Percentiles rank a stretch among this genome's conserved stretches.
These are phyloP conservation scores for Angophora floribunda DNA, from an alignment of 345 rosid genomes.

Conservation along the genomic window DNA sequence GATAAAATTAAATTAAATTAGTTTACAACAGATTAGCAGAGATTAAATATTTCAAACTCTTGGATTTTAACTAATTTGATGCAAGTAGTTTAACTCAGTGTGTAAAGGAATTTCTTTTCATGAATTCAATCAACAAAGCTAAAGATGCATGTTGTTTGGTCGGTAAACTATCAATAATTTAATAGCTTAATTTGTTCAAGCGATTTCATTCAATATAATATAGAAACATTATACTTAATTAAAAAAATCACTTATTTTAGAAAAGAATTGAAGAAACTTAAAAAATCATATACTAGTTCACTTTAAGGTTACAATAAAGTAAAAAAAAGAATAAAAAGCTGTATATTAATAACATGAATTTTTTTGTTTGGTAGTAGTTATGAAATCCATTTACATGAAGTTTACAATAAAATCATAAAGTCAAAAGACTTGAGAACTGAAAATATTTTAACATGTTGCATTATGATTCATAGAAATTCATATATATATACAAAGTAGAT, in stretches of 20 bases:
- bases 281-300: too few relatives aligned
- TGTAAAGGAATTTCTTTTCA: background rate
- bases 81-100: background rate
- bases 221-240: background rate
- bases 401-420: too few relatives aligned
- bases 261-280: background rate
- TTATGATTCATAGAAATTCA: background rate
- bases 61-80: background rate
- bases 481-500: background rate
- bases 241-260: background rate
- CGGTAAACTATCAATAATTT: background rate
- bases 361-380: background rate
- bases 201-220: background rate
- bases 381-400: background rate
- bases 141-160: background rate
- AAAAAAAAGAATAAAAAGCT: background rate
- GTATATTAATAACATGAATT: too few relatives aligned
- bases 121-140: background rate
- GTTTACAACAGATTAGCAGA: background rate
- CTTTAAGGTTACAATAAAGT: background rate
- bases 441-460: background rate
- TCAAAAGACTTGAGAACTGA: background rate
- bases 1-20: background rate
- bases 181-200: background rate
- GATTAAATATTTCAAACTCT: background rate